These are phyloP conservation scores for Saccharomyces paradoxus DNA, from an alignment of 805 yeast genomes.

Conservation along the genomic window DNA sequence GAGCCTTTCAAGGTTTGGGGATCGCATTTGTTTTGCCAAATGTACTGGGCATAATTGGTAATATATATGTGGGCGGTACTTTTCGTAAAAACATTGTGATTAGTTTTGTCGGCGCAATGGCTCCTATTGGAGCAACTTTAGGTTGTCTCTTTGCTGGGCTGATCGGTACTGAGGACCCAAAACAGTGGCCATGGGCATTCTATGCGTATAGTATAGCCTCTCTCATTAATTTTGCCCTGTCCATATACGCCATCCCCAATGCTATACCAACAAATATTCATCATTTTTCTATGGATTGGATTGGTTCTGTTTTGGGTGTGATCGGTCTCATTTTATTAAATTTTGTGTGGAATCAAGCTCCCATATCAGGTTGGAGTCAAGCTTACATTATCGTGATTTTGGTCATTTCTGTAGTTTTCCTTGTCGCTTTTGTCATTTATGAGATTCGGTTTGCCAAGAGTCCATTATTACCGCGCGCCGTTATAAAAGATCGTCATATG, in stretches of 20 bases:
- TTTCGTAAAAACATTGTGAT: constrained; percentile 42
- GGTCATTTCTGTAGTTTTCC: constrained; percentile 38
- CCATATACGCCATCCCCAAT: constrained; percentile 24
- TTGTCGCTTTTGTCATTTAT: constrained; percentile 39
- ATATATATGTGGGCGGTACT: constrained; percentile 38
- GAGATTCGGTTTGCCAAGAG: constrained; percentile 39
- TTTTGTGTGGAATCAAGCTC: constrained; percentile 70
- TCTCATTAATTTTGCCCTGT: constrained; percentile 9
- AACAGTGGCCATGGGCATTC: constrained; percentile 27
- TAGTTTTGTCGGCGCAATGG: constrained; percentile 48
- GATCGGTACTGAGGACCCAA: constrained; percentile 21
- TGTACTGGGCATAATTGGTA: constrained; percentile 48
- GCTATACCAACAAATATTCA: constrained; percentile 23
- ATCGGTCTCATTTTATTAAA: constrained; percentile 54
- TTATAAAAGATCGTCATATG: constrained; percentile 36
- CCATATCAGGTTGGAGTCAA: constrained; percentile 56
- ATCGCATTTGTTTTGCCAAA: constrained; percentile 51
- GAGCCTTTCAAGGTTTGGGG: constrained; percentile 60
- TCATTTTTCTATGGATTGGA: constrained; percentile 36
- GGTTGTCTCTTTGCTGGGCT: constrained; percentile 47
- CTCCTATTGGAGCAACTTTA: constrained; percentile 51
- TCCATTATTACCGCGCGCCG: constrained; percentile 49
- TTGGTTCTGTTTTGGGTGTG: constrained; percentile 52
- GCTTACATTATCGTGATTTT: constrained; percentile 53
- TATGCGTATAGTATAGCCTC: constrained; percentile 22